Evolutionary conservation across 1,284 basidiomycete species (phyloP), one percentile per base, ranked within the genome.

Genomic region (Rhodotorula sp.): DNA sequence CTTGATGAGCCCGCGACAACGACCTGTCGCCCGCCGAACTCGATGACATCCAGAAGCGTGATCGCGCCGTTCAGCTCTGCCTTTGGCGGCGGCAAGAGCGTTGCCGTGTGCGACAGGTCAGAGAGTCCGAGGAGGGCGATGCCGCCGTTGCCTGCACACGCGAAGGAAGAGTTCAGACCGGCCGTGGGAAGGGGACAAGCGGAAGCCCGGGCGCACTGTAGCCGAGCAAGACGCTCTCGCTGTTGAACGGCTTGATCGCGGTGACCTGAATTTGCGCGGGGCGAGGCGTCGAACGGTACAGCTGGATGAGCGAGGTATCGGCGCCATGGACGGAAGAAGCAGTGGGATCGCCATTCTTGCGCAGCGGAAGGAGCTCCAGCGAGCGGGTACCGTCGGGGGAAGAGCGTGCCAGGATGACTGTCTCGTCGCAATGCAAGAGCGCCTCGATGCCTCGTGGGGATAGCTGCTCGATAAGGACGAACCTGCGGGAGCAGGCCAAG

Each of bases 1-100:
- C 91, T 89, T 70, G 90, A 88, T 0, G 85, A 86, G 12, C 91
- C 90, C 22, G 89, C 90, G 27, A 91, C 81, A 27, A 92, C 81
- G 41, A 87, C 50, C 19, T 56, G 44, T 1, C 69, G 36, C 0
- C 58, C 64, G 6, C 54, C 70, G 7, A 73, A 32, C 50, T 67
- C 64, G 55, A 68, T 15, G 0, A 68, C 50, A 5, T 70, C 64
- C 50, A 75, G 61, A 0, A 72, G 53, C 7, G 69, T 67, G 62
- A 77, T 66, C 1, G 73, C 69, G n/a, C 67, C 74, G 0, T 6
- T 19, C 1, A 75, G 66, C 22, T 59, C 39, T 2, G 46, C 66
- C 4, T 27, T 34, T 4, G 25, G 10, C 1, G 22, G n/a, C 17
- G 36, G 17, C n/a, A n/a, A n/a, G 12, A 37, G 32, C 1, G 19